Evolutionary conservation across 176 grass and related monocot genomes (phyloP).

Genomic region (Cenchrus purpureus): DNA sequence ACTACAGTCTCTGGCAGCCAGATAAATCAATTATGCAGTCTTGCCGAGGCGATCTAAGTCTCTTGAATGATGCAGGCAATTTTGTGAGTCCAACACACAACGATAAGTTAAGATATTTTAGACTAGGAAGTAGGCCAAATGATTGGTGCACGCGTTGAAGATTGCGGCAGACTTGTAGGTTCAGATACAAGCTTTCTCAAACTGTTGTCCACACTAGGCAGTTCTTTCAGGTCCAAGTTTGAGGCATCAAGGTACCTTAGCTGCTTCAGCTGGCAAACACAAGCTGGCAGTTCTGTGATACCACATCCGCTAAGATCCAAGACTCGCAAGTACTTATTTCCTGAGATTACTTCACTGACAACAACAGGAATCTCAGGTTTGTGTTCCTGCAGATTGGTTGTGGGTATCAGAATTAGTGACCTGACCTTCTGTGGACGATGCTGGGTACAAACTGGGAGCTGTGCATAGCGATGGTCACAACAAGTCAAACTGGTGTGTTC

Average conservation of each 20-base stretch:
- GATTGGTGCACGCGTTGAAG: neutral
- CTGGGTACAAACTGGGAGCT: neutral
- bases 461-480: slow-evolving; percentile 3
- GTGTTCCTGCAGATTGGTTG: neutral
- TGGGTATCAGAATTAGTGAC: slow-evolving; percentile 6
- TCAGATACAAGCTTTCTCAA: slow-evolving; percentile 12
- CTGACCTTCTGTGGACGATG: neutral
- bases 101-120: slow-evolving; percentile 17
- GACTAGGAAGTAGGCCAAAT: slow-evolving; percentile 1
- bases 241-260: slow-evolving; percentile 14
- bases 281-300: neutral
- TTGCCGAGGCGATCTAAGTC: neutral
- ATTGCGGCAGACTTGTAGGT: neutral
- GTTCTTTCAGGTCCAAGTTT: neutral
- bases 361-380: neutral
- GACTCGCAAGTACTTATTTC: slow-evolving; percentile 20
- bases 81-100: neutral
- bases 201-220: slow-evolving; percentile 14
- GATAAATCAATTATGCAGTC: neutral
- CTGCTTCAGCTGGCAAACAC: slow-evolving; percentile 10
- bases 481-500: neutral
- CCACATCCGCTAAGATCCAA: slow-evolving; percentile 21
- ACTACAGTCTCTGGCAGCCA: slow-evolving; percentile 4
- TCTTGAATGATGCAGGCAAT: slow-evolving; percentile 16
- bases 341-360: slow-evolving; percentile 10